Conservation (phyloP, 140 eudicot species). For the Flaveria floridana region DNA sequence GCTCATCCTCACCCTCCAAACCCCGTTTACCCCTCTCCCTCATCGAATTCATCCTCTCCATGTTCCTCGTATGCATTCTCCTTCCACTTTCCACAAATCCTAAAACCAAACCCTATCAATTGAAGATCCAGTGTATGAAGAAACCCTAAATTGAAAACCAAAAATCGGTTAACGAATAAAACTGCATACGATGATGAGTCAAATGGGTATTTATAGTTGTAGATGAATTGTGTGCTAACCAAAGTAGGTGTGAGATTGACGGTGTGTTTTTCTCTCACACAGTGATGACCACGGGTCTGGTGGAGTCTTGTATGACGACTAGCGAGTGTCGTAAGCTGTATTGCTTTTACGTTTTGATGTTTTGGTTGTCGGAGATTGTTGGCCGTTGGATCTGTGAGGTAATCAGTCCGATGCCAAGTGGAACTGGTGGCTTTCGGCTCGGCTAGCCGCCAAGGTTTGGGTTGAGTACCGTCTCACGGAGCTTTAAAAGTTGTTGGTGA, state of each 20-base stretch:
- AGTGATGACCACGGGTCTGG: conserved; percentile 8
- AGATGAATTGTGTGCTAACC: neutral
- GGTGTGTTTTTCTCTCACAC: conserved; percentile 7
- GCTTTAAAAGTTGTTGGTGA: neutral
- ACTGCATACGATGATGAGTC: neutral
- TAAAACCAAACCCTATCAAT: conserved; percentile 36
- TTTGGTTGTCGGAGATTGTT: neutral
- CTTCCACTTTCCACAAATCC: conserved; percentile 20
- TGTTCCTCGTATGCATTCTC: conserved; percentile 83
- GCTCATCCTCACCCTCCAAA: conserved; percentile 64
- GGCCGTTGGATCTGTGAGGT: conserved; percentile 33
- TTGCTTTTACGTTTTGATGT: conserved; percentile 17
- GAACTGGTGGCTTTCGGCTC: conserved; percentile 18
- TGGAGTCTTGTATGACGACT: conserved; percentile 37
- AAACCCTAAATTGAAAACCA: conserved; percentile 29
- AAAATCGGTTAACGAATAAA: neutral
- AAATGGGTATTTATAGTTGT: conserved; percentile 17
- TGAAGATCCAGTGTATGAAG: neutral
- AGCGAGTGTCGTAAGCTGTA: conserved; percentile 39
- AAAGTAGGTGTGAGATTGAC: conserved; percentile 23
- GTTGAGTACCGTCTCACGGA: neutral
- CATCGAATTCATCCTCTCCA: conserved; percentile 82
- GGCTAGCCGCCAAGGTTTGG: conserved; percentile 22
- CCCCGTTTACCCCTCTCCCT: conserved; percentile 72
- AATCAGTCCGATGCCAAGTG: neutral